Evolutionary conservation across 2,329 filamentous ascomycete genomes (phyloP), one percentile per base, ranked within the genome.

Genomic region (Dothistroma septosporum): DNA sequence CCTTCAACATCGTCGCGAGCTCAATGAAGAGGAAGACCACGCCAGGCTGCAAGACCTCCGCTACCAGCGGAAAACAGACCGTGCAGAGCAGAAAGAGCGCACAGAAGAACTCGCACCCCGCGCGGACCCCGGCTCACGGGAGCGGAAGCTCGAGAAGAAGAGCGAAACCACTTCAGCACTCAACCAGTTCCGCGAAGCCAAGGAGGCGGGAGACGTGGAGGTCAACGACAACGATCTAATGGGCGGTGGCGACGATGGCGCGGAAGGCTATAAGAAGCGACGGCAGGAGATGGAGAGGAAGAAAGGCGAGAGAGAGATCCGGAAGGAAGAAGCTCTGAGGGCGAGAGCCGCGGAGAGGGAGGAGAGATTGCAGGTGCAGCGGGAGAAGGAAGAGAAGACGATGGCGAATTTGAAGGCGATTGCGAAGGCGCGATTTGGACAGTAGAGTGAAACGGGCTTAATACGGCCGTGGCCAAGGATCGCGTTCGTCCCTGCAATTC

Each of bases 111-210:
- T 97, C 0, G 85, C 82, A 0, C 92, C 93, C 0, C 89, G 91
- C 11, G 91, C 93, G 0, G 91, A 94, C 62, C 79, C 92, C 0
- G 92, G 92, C 0, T 90, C 89, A 0, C 86, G 87, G 50, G 93
- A 96, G 77, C 86, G 93, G 11, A 85, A 86, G 70, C 81, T 97
- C 0, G 93, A 99, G 78, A 97, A 97, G 82, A 88, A 87, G 65
- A 83, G 83, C 35, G 88, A 89, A 64, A 79, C 84, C 5, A 88
- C 89, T 32, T 87, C 88, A 7, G 85, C 87, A 66, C 87, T 95
- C 79, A 84, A 86, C 28, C 83, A 84, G 11, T 96, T 96, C 71
- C 78, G 85, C 60, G 81, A 92, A 65, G 72, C 79, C 66, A 86
- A 83, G 64, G 87, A 86, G 12, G 85, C 87, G 0, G 86, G 85